Evolutionary conservation across 192 early-diverging fungal genomes (phyloP), one percentile per base, ranked within the genome.

Genomic region (Coemansia sp.): DNA sequence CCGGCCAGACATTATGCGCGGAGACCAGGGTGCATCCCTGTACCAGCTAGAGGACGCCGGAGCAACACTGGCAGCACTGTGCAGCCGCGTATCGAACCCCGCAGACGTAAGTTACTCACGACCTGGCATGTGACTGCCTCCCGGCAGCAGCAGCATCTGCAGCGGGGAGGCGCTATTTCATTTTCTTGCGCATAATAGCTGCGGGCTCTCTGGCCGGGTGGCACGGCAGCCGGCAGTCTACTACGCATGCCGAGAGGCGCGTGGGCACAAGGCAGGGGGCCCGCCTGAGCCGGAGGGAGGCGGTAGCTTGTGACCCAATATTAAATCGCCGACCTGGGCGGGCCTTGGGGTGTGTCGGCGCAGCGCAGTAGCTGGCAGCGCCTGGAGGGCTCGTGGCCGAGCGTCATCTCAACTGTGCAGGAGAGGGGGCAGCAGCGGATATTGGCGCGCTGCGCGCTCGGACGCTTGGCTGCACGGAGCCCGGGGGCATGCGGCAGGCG

Each of bases 31-130:
- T 13, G 45, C 51, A 15, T 56, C 70, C 18, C 33, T 53, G 17
- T 66, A 65, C 53, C 70, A 66, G 39, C 63, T 73, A 5, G 70
- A 73, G 29, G 70, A 73, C 45, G 59, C 70, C 34, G 62, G 54
- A 22, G 57, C 59, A 14, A 63, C 70, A 22, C 54, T 73, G n/a
- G 63, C 55, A 15, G 61, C 70, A 9, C 59, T 73, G 46, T 73
- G 63, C 38, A 56, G 53, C 39, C 45, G 56, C 41, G 58, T 73
- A 17, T 45, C 55, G 26, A 45, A 53, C 45, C 57, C 47, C 52
- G 19, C 25, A 21, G 69, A 72, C 49, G 69, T 64, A 72, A 65
- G 55, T 56, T 43, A 18, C 32, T 40, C 47, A 34, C 35, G 48
- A 50, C 48, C 48, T 34, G 32, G 34, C 8, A n/a, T 13, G 1